These are phyloP conservation scores for Biancaea sappan DNA, from an alignment of 306 rosid species.

Conservation along the genomic window DNA sequence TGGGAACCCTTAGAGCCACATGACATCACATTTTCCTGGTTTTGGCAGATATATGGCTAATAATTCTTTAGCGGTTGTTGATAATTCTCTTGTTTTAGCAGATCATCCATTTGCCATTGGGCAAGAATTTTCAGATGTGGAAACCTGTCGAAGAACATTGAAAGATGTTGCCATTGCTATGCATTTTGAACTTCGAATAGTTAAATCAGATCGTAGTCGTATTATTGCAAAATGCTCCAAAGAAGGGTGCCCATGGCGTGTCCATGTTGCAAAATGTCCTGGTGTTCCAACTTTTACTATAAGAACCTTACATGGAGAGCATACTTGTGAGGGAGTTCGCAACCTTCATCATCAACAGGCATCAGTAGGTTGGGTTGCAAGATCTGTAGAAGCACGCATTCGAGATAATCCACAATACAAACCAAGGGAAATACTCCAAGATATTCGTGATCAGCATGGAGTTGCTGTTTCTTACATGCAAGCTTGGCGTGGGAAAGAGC, in stretches of 20 bases:
- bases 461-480: constrained; percentile 99
- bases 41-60: constrained; percentile 62
- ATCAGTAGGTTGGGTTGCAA: constrained; percentile 99
- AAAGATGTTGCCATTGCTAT: constrained; percentile 93
- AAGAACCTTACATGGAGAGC: constrained; percentile 86
- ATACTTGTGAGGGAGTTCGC: constrained; percentile 95
- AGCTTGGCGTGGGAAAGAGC: constrained; percentile 99
- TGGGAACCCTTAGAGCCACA: constrained; percentile 47
- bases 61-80: constrained; percentile 55
- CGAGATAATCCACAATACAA: constrained; percentile 94
- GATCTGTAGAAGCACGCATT: constrained; percentile 89
- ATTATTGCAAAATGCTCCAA: constrained; percentile 97
- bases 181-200: constrained; percentile 97
- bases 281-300: constrained; percentile 97
- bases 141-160: constrained; percentile 88
- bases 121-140: constrained; percentile 95
- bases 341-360: constrained; percentile 99
- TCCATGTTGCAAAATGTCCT: constrained; percentile 96
- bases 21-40: constrained; percentile 46
- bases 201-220: constrained; percentile 97
- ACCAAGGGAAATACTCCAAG: constrained; percentile 91
- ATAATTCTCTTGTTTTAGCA: constrained; percentile 46
- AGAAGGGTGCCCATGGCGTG: constrained; percentile 99
- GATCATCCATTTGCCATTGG: constrained; percentile 75
- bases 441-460: constrained; percentile 96